Evolutionary conservation across 208 protist species (phyloP).

Genomic region (Crithidia sp.): DNA sequence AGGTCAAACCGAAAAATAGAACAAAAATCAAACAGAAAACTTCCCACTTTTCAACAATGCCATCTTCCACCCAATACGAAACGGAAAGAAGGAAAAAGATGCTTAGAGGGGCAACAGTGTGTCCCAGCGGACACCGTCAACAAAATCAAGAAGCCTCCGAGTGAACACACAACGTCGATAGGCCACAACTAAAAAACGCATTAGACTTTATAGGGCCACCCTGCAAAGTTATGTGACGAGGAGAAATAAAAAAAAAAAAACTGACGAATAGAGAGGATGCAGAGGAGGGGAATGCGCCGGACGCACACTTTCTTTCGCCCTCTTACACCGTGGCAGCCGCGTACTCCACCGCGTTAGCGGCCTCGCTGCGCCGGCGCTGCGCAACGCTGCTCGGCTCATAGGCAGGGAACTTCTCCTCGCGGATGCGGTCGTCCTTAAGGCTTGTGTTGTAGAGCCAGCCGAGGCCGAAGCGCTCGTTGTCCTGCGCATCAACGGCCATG

Average conservation of each 20-base stretch:
- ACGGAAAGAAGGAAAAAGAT: no score
- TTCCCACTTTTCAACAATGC: no score
- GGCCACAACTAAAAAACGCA: neutral
- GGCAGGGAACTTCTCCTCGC: constrained; percentile 80
- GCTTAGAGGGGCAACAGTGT: no score
- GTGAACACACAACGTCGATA: no score
- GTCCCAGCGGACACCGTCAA: no score
- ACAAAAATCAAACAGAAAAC: no score
- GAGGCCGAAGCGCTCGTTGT: constrained; percentile 83
- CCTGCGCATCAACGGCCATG: constrained; percentile 58
- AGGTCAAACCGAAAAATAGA: neutral
- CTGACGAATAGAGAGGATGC: neutral
- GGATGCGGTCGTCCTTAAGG: constrained; percentile 64
- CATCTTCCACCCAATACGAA: no score
- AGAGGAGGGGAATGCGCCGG: no score
- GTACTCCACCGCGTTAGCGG: constrained; percentile 73
- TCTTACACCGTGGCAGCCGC: constrained; percentile 50
- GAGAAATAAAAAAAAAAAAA: neutral
- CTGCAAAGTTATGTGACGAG: neutral
- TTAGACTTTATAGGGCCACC: no score
- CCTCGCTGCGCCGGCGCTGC: constrained; percentile 70
- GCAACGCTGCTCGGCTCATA: constrained; percentile 69
- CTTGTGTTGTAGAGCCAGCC: constrained; percentile 69
- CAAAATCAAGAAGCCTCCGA: no score
- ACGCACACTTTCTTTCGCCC: neutral